Conservation (phyloP, 108 stramenopile genomes). For the Schizochytrium sp. region DNA sequence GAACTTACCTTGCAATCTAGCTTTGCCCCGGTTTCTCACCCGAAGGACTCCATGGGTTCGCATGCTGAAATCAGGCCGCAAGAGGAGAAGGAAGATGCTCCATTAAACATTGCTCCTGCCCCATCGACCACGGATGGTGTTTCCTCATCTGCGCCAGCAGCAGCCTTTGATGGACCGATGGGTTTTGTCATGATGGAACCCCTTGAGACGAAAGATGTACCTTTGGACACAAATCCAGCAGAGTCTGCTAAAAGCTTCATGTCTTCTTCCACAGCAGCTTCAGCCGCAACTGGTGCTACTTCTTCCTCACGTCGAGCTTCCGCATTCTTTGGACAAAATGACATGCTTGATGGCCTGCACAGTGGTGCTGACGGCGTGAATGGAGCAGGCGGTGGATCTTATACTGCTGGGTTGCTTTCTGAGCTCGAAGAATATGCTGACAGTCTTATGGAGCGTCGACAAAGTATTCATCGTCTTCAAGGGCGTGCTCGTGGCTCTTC, state of each 20-base stretch:
- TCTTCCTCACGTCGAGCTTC: too few relatives aligned
- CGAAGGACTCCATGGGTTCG: conserved; percentile 38
- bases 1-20: conserved; percentile 48
- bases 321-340: too few relatives aligned
- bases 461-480: conserved; percentile 13
- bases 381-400: not conserved
- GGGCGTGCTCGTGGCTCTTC: not conserved
- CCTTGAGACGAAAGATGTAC: not conserved
- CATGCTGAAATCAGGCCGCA: not conserved
- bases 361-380: not conserved
- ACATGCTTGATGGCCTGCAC: not conserved
- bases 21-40: conserved; percentile 29
- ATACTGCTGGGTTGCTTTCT: conserved; percentile 15
- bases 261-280: too few relatives aligned
- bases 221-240: too few relatives aligned
- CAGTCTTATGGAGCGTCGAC: conserved; percentile 19
- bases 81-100: not conserved
- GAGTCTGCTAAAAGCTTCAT: too few relatives aligned
- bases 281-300: too few relatives aligned
- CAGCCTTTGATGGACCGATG: not conserved
- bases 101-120: conserved; percentile 13
- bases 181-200: not conserved
- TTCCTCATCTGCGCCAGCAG: not conserved
- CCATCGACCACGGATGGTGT: not conserved
- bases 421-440: conserved; percentile 57